Base-by-base conservation (phyloP, 1,139 yeast species). In the Saccharomycopsis crataegensis region DNA sequence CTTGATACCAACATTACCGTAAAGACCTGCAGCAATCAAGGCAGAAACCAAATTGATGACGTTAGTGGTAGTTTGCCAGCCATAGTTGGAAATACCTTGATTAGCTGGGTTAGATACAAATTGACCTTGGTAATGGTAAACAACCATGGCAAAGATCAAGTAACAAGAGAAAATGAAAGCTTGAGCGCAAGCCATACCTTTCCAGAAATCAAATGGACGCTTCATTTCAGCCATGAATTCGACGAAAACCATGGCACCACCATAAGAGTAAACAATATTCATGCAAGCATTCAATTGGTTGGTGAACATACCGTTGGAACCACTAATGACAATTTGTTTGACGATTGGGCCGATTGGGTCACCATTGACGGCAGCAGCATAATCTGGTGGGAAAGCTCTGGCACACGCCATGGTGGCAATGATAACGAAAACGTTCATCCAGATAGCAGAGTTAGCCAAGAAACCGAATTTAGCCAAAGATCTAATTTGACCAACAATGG, bases 211-310 rank as follows among this genome's bases (percentile, higher is more conserved):
- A 67, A 62, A 64, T 28, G 78, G 78, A 47, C 73, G 65, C 55
- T 67, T 67, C 74, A 74, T 69, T 62, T 74, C 78, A 7, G 76
- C 70, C 72, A 74, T 69, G 58, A 73, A 68, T 59, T 74, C 76
- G 41, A 70, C 65, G 62, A 73, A 74, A 56, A 74, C 70, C 59
- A 73, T 68, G 28, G 78, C 76, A 62, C 78, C 78, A 55, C 77
- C 78, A 65, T 72, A 74, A 5, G 78, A 71, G 58, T 70, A 74
- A 38, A 74, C 77, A 61, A 74, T 71, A 62, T 74, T 73, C 69
- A 71, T 73, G 61, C 72, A 64, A 48, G 71, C 77, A 51, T 62
- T 61, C 38, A 70, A 65, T 60, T 66, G 72, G 57, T 58, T 60
- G 51, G 63, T 59, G 57, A 65, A 68, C 48, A 60, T 59, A 11